Evolutionary conservation across 2,329 filamentous ascomycete species (phyloP).

Genomic region (Colletotrichum godetiae): DNA sequence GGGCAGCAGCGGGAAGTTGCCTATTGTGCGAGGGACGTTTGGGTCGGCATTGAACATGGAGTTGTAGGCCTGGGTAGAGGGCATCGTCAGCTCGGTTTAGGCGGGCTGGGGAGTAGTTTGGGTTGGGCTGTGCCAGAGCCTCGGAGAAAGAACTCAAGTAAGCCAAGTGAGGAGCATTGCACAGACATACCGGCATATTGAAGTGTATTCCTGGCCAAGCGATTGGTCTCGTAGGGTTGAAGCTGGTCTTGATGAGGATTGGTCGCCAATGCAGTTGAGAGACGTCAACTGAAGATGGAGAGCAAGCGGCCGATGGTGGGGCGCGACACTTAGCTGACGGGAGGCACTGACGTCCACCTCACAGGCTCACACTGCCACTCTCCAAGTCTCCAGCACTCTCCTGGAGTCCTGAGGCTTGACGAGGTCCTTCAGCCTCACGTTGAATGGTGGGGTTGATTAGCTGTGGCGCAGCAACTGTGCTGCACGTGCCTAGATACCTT

Average conservation of each 20-base stretch:
- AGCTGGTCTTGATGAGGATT: constrained; percentile 30
- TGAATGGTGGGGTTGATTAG: no score
- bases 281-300: constrained; percentile 15
- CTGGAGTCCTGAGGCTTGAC: constrained; percentile 39
- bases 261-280: constrained; percentile 14
- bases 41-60: constrained; percentile 93
- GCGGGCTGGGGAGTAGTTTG: constrained; percentile 1
- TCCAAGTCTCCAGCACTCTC: no score
- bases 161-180: neutral
- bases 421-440: neutral
- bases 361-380: neutral
- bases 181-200: constrained; percentile 60
- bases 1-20: constrained; percentile 95
- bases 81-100: constrained; percentile 39
- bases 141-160: neutral
- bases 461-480: neutral
- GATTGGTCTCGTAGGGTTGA: constrained; percentile 35
- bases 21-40: constrained; percentile 70
- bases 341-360: constrained; percentile 30
- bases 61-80: constrained; percentile 83
- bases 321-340: constrained; percentile 13
- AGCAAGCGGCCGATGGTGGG: constrained; percentile 27
- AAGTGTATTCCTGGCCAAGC: constrained; percentile 36
- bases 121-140: constrained; percentile 8
- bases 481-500: no score